Evolutionary conservation across 1,284 basidiomycete species (phyloP), one percentile per base, ranked within the genome.

Genomic region (Irpex rosettiformis): DNA sequence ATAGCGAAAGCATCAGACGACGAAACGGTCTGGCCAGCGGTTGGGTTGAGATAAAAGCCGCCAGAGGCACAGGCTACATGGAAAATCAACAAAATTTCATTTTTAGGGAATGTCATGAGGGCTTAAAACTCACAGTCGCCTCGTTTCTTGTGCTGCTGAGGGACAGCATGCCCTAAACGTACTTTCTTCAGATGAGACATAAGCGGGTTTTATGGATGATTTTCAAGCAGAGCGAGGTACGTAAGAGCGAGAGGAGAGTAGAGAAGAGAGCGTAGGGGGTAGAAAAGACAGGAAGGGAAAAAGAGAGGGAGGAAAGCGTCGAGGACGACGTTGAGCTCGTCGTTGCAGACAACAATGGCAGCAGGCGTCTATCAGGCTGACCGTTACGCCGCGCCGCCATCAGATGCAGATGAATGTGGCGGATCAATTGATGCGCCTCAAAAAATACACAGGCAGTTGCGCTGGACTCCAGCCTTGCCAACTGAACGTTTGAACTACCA

Each of bases 11-110:
- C 74, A 22, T 80, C 67, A 56, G 80, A 75, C 4, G 81, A 78
- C 63, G 85, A 77, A 63, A 93, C 65, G 28, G 74, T 73, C 57
- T 79, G 72, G 22, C 81, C 79, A 27, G 78, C 73, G 11, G 78
- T 75, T 2, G 93, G 92, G 25, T 77, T 77, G 57, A 73, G 77
- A 78, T 93, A 93, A 62, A 94, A 85, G 2, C 81, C 82, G 30
- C 84, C 84, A 2, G 77, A 77, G 8, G 71, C 62, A 69, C 87
- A 89, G 58, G 71, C 81, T 81, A 28, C 28, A 40, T 11, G 13
- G 27, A 7, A 40, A 49, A 24, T 49, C 21, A 27, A 27, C 48
- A 22, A 25, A 24, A 24, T 7, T 49, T 49, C 6, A 49, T 5
- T 11, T 24, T 11, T 49, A 10, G 11, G 7, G 22, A 18, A 47